Percentiles rank a stretch among this genome's conserved stretches.
phyloP scores from a whole-genome alignment of 2,329 filamentous ascomycete genomes.

The Fusarium mundagurra region DNA sequence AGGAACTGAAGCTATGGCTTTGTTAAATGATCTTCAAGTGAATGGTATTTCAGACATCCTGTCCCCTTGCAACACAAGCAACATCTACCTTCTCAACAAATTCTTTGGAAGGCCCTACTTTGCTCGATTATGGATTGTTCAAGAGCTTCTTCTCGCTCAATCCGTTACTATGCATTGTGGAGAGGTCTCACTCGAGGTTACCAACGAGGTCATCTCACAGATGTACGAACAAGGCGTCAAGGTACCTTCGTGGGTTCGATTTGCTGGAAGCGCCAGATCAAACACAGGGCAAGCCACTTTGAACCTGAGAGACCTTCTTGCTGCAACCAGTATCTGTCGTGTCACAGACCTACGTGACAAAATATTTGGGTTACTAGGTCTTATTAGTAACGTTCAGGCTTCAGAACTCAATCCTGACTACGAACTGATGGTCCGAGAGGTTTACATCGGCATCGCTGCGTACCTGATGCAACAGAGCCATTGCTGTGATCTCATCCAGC shows the following conservation, averaged over 20 bases:
- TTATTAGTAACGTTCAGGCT: accelerated
- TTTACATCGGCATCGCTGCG: neutral
- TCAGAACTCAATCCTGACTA: neutral
- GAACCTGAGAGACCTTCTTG: neutral
- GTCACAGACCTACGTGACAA: neutral
- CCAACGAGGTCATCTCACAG: neutral
- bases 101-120: neutral
- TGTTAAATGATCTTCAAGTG: accelerated
- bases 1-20: accelerated
- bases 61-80: accelerated
- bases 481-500: neutral
- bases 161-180: accelerated
- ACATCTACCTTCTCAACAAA: accelerated
- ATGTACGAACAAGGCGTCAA: neutral
- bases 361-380: neutral
- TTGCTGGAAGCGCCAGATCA: accelerated
- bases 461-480: accelerated
- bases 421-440: neutral
- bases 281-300: accelerated
- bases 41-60: accelerated
- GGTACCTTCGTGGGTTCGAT: neutral
- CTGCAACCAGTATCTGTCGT: accelerated
- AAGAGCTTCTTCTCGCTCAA: neutral
- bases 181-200: accelerated
- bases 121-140: neutral